These are phyloP conservation scores for Flammula alnicola DNA, from an alignment of 1,284 basidiomycete species.

Conservation along the genomic window DNA sequence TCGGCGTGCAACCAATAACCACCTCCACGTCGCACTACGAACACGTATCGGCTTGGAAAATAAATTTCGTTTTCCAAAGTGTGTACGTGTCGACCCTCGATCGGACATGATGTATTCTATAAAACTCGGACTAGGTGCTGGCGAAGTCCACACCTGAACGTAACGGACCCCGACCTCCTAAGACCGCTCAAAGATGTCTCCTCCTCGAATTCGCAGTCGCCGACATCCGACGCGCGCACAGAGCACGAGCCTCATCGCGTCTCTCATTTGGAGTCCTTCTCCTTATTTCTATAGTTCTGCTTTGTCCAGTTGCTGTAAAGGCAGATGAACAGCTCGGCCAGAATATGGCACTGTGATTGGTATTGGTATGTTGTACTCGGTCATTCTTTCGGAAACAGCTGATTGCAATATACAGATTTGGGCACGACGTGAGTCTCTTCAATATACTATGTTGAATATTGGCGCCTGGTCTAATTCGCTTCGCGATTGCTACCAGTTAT, in stretches of 20 bases:
- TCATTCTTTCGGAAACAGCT: not conserved
- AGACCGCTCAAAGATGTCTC: conserved; percentile 12
- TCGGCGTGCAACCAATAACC: too few species aligned
- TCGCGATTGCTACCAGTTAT: conserved; percentile 19
- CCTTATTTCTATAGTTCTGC: conserved; percentile 29
- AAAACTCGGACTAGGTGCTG: too few species aligned
- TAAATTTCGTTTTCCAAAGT: too few species aligned
- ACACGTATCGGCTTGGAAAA: too few species aligned
- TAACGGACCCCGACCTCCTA: too few species aligned
- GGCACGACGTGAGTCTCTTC: conserved; percentile 25
- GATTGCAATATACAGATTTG: conserved; percentile 19
- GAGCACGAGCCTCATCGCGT: conserved; percentile 17
- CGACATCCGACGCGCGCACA: conserved; percentile 23
- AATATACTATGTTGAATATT: not conserved
- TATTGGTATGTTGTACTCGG: conserved; percentile 27
- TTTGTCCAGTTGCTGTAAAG: conserved; percentile 30
- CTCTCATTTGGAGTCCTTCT: conserved; percentile 27
- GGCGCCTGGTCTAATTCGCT: not conserved
- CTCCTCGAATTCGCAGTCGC: conserved; percentile 5
- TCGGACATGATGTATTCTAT: too few species aligned
- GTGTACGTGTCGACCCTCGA: too few species aligned
- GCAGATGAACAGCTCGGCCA: conserved; percentile 20
- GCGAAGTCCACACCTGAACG: too few species aligned
- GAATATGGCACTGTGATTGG: conserved; percentile 36
- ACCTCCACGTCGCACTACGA: too few species aligned